These are phyloP conservation scores for Thozetella sp. DNA, from an alignment of 495 filamentous ascomycete genomes.

Conservation along the genomic window DNA sequence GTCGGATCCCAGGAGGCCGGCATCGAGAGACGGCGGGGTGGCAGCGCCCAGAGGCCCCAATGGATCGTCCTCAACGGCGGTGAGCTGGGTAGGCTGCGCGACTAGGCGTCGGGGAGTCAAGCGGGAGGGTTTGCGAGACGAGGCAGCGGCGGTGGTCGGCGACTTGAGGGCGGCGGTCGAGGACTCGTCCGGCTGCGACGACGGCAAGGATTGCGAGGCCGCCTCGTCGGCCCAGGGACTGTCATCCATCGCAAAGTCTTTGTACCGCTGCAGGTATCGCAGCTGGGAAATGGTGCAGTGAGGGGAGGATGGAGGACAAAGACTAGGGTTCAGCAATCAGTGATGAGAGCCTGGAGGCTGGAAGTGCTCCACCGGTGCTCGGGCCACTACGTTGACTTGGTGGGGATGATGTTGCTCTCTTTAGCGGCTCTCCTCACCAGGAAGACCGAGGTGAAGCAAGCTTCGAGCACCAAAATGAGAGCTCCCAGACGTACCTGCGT, in stretches of 20 bases:
- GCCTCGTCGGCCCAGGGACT: constrained; percentile 5
- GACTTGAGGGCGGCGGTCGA: constrained; percentile 31
- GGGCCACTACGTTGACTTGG: too few relatives aligned
- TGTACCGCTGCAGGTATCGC: not conserved
- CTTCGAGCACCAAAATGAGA: too few relatives aligned
- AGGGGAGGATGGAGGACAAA: not conserved
- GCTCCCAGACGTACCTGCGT: too few relatives aligned
- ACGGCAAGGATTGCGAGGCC: not conserved
- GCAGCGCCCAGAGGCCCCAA: constrained; percentile 91
- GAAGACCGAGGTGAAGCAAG: not conserved
- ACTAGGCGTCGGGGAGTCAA: constrained; percentile 70
- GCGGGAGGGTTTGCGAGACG: constrained; percentile 26
- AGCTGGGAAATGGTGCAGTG: not conserved
- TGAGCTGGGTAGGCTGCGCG: constrained; percentile 79
- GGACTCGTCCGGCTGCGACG: constrained; percentile 8
- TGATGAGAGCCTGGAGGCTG: not conserved
- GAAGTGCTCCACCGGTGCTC: too few relatives aligned
- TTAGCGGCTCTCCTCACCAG: not conserved
- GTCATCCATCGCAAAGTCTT: not conserved
- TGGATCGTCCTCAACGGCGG: constrained; percentile 84
- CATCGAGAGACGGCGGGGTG: constrained; percentile 57
- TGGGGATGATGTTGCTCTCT: not conserved
- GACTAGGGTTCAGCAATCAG: not conserved
- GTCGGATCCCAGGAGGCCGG: constrained; percentile 25
- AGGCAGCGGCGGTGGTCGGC: constrained; percentile 42